Base-by-base conservation (phyloP, 805 yeast genomes). In the Metschnikowia gelsemii region DNA sequence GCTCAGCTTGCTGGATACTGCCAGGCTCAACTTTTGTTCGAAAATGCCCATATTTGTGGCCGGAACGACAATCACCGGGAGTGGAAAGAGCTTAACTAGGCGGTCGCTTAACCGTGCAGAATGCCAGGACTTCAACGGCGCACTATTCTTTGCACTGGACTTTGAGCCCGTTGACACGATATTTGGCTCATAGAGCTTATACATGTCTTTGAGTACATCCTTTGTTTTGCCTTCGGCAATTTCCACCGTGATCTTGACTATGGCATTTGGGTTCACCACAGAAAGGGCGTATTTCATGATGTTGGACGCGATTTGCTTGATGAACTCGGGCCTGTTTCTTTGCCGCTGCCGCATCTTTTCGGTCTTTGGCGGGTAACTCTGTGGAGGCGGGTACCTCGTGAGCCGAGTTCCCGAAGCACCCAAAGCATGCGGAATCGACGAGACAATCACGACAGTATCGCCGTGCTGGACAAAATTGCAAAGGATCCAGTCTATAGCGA, bases 401-500 rank as follows among this genome's bases (percentile, higher is more conserved):
- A 38, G 42, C 12, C 36, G 27, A 18, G 33, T 30, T 8, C 39
- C 31, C 4, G 50, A 47, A 6, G 42, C 30, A 9, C 40, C 47
- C 17, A 43, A 31, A 4, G 48, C 34, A 8, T 58, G 56, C 32
- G 59, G 50, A 17, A 82, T 70, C 2, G 82, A 66, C 1, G 89
- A 72, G 5, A 79, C 74, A 6, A 86, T 73, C 3, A 85, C 76
- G 9, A 86, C 61, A 11, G 79, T 73, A 59, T 86, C 95, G 7
- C 88, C 87, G 51, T 80, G 67, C 50, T 76, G 79, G 3, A 82
- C 60, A 9, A 82, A 62, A 30, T 70, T 64, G 34, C 68, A 69
- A 40, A 84, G 61, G 5, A 78, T 66, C 82, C 86, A 86, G 58
- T 86, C 95, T 20, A 86, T 60, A 1, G 88, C 80, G 8, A 84